Base-by-base conservation (phyloP, 495 filamentous ascomycete genomes). In the Penicillium daleae region DNA sequence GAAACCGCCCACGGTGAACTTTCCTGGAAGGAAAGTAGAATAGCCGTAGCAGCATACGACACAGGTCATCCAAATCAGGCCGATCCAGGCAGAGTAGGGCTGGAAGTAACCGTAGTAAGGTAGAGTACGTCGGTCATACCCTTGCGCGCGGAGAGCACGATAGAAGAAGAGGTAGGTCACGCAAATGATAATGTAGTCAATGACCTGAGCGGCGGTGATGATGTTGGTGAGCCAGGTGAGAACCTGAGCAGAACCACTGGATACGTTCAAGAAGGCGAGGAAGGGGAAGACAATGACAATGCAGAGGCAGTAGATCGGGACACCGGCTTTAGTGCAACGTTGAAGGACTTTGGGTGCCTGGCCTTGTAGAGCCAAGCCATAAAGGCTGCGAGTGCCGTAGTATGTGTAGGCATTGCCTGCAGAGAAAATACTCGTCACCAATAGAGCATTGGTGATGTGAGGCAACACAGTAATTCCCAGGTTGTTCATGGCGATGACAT, bases 341-440 rank as follows among this genome's bases (percentile, higher is more conserved):
- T 24, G 76, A 37, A 85, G 82, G 59, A 92, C 71, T 21, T 66
- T 74, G 0, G 91, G 91, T 0, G 91, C 91, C 27, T 78, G 76
- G 21, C 81, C 79, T 37, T 86, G 85, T 44, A 88, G 76, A 2
- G 89, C 83, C 26, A 96, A 78, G 0, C 87, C 89, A 69, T 91
- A 88, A 33, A 96, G 76, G 24, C 83, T 86, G 32, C 92, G 83
- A 33, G 85, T 88, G 3, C 89, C 88, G 71, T 86, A 89, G 74
- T 89, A 96, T n/a, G 87, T 82, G 69, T 91, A 91, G 17, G 86
- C 87, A 68, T 95, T 94, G 3, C 92, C 92, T 0, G 91, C 90
- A 3, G 87, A 90, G 72, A 92, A 90, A 37, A 90, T 88, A 5
- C 85, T 83, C 0, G 86, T 91, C 15, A 94, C 68, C 27, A 95